phyloP scores from a whole-genome alignment of 306 rosid genomes.

The Casuarina cunninghamiana region DNA sequence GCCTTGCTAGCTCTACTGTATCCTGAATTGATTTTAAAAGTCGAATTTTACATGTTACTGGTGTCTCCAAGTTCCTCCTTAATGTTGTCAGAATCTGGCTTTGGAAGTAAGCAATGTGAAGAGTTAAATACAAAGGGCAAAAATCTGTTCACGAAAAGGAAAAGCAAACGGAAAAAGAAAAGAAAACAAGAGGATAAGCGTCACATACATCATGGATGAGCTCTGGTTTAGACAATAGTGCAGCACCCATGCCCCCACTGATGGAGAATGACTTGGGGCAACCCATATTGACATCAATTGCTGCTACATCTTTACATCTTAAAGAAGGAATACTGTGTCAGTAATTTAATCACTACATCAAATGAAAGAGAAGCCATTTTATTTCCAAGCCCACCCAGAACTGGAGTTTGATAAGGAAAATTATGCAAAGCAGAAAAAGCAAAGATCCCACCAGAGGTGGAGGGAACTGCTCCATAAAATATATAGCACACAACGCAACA shows the following conservation, averaged over 20 bases:
- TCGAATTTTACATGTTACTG: conserved; percentile 89
- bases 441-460: not conserved
- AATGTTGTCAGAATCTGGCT: conserved; percentile 81
- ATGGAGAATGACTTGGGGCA: conserved; percentile 88
- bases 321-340: conserved; percentile 10
- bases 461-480: not conserved
- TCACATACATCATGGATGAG: conserved; percentile 73
- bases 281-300: conserved; percentile 93
- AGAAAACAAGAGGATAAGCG: conserved; percentile 17
- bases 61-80: conserved; percentile 74
- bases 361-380: not conserved
- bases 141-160: not conserved
- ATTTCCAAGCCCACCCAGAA: not conserved
- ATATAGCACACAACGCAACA: not conserved
- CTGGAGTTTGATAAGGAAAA: not conserved
- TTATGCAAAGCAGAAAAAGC: not conserved
- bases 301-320: conserved; percentile 85
- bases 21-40: conserved; percentile 68
- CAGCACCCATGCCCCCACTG: conserved; percentile 96
- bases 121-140: conserved; percentile 18
- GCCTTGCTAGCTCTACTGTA: conserved; percentile 81
- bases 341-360: conserved; percentile 7
- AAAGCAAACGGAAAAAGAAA: conserved; percentile 8
- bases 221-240: conserved; percentile 74
- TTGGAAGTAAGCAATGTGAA: conserved; percentile 17